Evolutionary conservation across 768 basidiomycete species (phyloP), one percentile per base, ranked within the genome.

Genomic region (Mycena galericulata): DNA sequence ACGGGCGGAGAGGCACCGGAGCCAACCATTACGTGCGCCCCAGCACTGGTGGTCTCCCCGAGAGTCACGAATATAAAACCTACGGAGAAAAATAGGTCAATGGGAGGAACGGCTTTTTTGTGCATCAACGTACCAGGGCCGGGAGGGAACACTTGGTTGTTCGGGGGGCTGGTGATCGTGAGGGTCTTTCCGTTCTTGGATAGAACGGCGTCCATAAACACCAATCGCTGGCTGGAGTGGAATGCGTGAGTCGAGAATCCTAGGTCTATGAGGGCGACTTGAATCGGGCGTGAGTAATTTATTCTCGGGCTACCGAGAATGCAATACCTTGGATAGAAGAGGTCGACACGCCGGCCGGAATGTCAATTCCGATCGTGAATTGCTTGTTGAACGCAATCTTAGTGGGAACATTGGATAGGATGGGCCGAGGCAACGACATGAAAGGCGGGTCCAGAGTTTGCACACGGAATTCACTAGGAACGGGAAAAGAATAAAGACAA

Each of bases 131-230:
- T 60, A 67, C 65, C 69, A 64, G 79, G 78, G 32, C 77, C 79
- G 0, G 77, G 76, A 22, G 79, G 77, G 67, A 65, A 80, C 24
- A 78, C 75, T 11, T 75, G 75, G 38, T 77, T 73, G 69, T 79
- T 84, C 57, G 75, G 78, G 20, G 77, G 81, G 40, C 75, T 79
- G 24, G 77, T 78, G 60, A 78, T 77, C 30, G 68, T 82, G 50
- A 79, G 72, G 26, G 77, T 77, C 32, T 65, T 78, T 38, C 68
- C 69, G 68, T 76, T 72, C 14, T 63, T 64, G 3, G 75, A 74
- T 17, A 79, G 63, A 2, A 55, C 64, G 14, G 73, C 68, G 38
- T 75, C 71, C 76, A 78, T 74, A 73, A 79, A 79, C 24, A 79
- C 78, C 20, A 78, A 63, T 26, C 78, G 78, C 1, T 66, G 53